Conservation (phyloP, 2,329 filamentous ascomycete genomes). For the Epichloe amarillans region DNA sequence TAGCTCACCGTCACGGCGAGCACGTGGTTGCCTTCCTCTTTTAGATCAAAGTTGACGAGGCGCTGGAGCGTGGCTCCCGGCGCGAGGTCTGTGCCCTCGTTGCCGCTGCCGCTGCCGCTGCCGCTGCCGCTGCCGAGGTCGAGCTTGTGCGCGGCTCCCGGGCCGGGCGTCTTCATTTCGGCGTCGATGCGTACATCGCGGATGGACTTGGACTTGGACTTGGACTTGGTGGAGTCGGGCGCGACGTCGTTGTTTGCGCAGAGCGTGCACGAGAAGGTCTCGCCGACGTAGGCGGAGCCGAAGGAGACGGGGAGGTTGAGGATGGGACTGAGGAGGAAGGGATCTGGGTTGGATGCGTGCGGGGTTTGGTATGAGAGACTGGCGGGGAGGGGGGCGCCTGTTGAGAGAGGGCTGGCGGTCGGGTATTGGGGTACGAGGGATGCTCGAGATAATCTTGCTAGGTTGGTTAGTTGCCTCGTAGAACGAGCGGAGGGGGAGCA, state of each 20-base stretch:
- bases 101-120: constrained; percentile 4
- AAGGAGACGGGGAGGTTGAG: constrained; percentile 84
- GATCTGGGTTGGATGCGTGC: constrained; percentile 33
- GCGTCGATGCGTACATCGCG: constrained; percentile 72
- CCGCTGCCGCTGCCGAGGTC: constrained; percentile 29
- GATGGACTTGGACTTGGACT: constrained; percentile 44
- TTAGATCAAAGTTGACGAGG: constrained; percentile 74
- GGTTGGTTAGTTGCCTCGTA: not conserved
- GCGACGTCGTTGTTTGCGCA: constrained; percentile 78
- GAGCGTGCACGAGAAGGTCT: constrained; percentile 86
- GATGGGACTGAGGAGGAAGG: constrained; percentile 47
- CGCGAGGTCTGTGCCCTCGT: constrained; percentile 32
- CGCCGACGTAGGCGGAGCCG: constrained; percentile 87
- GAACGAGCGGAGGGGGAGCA: not conserved
- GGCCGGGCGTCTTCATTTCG: constrained; percentile 85
- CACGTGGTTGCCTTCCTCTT: constrained; percentile 89
- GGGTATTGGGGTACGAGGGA: constrained; percentile 61
- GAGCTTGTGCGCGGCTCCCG: constrained; percentile 45
- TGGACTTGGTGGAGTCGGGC: constrained; percentile 21
- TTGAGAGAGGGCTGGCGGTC: constrained; percentile 34
- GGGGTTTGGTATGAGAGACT: constrained; percentile 55
- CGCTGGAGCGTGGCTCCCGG: constrained; percentile 62
- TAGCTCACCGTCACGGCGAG: constrained; percentile 89
- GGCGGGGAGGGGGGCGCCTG: constrained; percentile 41
- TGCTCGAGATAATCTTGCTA: constrained; percentile 62